Evolutionary conservation across 306 rosid genomes (phyloP), one percentile per base, ranked within the genome.

Genomic region (Malus sylvestris): DNA sequence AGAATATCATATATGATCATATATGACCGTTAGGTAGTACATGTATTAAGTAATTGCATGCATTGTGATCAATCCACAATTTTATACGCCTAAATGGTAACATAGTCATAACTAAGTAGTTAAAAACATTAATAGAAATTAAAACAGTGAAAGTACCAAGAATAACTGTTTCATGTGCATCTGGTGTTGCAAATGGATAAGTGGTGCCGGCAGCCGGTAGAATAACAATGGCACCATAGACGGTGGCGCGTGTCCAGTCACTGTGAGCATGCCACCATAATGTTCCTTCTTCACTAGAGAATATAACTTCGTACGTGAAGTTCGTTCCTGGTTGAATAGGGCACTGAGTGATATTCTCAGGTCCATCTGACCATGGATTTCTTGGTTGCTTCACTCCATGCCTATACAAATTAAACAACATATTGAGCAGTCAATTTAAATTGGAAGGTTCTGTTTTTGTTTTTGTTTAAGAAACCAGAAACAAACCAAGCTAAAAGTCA

Each of bases 251-350:
- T 4, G 67, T 22, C 84, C 84, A 80, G 8, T 75, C 76, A 29
- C 84, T 80, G 3, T 75, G 80, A 27, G 84, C 72, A 42, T 80
- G 80, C 80, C 80, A 80, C 83, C 83, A 80, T 2, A 80, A 13
- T 3, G 83, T 80, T 32, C 83, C 83, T 60, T 74, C 76, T 51
- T 80, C 80, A 2, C 3, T 25, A 4, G 80, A 75, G 72, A 80
- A 75, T 13, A 62, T 65, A 22, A 80, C 74, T 27, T 75, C 57
- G 25, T 80, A 74, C 1, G 65, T 75, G 5, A 75, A 75, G 7
- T 6, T 75, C 1, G 49, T 46, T 51, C 80, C 80, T 0, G 80
- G n/a, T 8, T 52, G 38, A 13, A 80, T 80, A n/a, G 84, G 80
- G 25, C 84, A 80, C 7, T 80, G 83, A 20, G 83, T 80, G 6